Percentiles rank a stretch among this genome's conserved stretches.
phyloP scores from a whole-genome alignment of 2,329 filamentous ascomycete genomes.

The Aspergillus sp. region DNA sequence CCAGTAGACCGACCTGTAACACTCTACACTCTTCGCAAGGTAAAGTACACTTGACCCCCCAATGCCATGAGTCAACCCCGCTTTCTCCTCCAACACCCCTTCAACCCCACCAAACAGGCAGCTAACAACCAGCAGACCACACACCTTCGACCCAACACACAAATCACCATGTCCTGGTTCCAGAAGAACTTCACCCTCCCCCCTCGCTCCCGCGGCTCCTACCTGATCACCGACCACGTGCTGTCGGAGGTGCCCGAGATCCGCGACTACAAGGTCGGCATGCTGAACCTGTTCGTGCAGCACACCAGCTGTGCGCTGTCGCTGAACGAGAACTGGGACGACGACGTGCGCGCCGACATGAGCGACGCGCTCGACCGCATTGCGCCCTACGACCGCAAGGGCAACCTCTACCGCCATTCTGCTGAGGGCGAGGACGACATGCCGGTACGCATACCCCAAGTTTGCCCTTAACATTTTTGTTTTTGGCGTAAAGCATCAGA shows the following conservation, averaged over 20 bases:
- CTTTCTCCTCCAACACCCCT: not conserved
- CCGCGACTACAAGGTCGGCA: constrained; percentile 75
- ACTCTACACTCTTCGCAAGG: not conserved
- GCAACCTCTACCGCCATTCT: constrained; percentile 77
- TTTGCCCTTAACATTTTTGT: too few relatives aligned
- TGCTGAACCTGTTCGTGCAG: constrained; percentile 89
- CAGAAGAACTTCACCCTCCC: constrained; percentile 85
- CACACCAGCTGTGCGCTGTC: constrained; percentile 90
- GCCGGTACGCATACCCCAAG: constrained; percentile 77
- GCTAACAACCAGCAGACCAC: constrained; percentile 6
- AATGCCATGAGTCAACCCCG: not conserved
- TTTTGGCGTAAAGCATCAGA: too few relatives aligned
- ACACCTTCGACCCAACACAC: constrained; percentile 4
- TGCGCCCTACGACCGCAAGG: constrained; percentile 76
- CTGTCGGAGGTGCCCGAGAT: constrained; percentile 74
- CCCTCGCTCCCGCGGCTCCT: constrained; percentile 73
- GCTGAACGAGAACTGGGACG: constrained; percentile 89
- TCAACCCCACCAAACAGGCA: not conserved
- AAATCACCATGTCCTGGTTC: constrained; percentile 62
- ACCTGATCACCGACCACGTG: constrained; percentile 82
- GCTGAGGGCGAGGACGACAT: constrained; percentile 92
- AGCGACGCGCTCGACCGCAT: constrained; percentile 88
- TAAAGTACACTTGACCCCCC: not conserved
- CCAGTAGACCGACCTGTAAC: too few relatives aligned
- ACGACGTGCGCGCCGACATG: constrained; percentile 89